A percentile compares a stretch with the other conserved stretches of the same genome.
Evolutionary conservation across 371 early-diverging fungal genomes (phyloP).

Genomic region (Syncephalastrum sp.): DNA sequence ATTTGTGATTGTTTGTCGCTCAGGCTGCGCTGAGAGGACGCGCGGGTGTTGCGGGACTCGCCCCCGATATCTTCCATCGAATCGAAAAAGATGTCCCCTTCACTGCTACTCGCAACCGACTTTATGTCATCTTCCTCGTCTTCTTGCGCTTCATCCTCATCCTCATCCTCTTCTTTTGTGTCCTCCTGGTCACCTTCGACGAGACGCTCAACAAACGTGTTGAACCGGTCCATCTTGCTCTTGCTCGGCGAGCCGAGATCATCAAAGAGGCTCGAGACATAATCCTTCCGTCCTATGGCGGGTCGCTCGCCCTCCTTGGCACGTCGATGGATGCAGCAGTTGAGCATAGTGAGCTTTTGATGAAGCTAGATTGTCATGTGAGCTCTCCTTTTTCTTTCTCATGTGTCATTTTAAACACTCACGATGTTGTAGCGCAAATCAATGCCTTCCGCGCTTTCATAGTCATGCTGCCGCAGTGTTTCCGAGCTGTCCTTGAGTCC

Average conservation of each 20-base stretch:
- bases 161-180: constrained; percentile 8
- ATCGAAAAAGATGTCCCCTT: constrained; percentile 35
- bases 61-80: constrained; percentile 30
- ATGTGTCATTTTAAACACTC: constrained; percentile 9
- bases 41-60: not conserved
- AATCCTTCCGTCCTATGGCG: not conserved
- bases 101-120: constrained; percentile 4
- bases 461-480: constrained; percentile 9
- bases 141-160: constrained; percentile 8
- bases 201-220: constrained; percentile 19
- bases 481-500: constrained; percentile 13
- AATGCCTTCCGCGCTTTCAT: constrained; percentile 46
- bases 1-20: constrained; percentile 4
- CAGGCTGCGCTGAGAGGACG: no score
- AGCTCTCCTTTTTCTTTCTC: not conserved
- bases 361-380: constrained; percentile 45
- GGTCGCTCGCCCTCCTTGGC: constrained; percentile 2
- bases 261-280: constrained; percentile 9
- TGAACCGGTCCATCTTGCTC: constrained; percentile 12
- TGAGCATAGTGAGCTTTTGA: constrained; percentile 92
- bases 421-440: constrained; percentile 72
- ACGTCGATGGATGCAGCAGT: constrained; percentile 77
- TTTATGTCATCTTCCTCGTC: constrained; percentile 11
- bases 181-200: constrained; percentile 22
- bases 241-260: constrained; percentile 3